phyloP scores from a whole-genome alignment of 1,284 basidiomycete species.

The Inonotus obliquus region DNA sequence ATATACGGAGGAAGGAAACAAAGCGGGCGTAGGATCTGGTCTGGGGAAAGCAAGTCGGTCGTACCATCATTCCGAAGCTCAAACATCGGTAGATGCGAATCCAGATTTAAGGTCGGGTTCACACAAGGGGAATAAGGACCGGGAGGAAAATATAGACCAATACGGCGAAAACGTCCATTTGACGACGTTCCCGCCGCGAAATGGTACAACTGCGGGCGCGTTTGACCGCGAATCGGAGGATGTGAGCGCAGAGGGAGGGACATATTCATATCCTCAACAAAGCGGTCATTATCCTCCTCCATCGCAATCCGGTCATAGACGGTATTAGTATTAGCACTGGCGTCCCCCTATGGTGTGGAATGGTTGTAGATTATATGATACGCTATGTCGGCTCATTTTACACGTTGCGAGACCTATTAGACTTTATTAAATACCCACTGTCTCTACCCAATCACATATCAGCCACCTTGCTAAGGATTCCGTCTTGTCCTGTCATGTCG shows the following conservation, averaged over 20 bases:
- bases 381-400: background rate
- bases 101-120: background rate
- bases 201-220: background rate
- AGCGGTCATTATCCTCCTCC: background rate
- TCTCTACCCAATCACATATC: background rate
- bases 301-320: background rate
- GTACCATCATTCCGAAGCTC: background rate
- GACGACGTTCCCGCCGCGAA: conserved; percentile 7
- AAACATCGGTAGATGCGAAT: background rate
- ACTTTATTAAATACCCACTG: background rate
- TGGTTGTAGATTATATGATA: background rate
- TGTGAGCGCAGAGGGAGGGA: background rate
- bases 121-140: background rate
- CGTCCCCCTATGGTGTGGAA: background rate
- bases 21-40: background rate
- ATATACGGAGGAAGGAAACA: background rate
- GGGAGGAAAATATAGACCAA: background rate
- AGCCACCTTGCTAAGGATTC: too few relatives aligned
- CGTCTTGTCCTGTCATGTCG: too few relatives aligned
- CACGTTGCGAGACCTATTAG: background rate
- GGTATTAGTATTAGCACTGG: background rate
- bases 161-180: conserved; percentile 7
- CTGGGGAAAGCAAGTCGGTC: background rate
- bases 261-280: background rate
- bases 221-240: background rate